These are phyloP conservation scores for Geotrichum siamense DNA, from an alignment of 1,139 yeast species.

Conservation along the genomic window DNA sequence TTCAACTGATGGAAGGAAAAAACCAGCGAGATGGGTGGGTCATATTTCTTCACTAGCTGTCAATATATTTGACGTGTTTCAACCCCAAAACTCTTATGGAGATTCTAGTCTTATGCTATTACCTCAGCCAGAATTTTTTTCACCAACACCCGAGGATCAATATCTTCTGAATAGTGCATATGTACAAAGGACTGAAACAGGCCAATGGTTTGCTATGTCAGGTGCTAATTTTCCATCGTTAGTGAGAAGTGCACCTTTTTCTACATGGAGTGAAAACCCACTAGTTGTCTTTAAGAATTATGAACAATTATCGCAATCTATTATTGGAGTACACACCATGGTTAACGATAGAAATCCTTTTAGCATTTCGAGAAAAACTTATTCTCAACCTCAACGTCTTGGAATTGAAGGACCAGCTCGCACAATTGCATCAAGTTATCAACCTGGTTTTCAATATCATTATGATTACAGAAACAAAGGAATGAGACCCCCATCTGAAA, in stretches of 20 bases:
- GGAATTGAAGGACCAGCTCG: conserved; percentile 19
- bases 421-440: conserved; percentile 1
- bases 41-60: conserved; percentile 58
- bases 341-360: not conserved
- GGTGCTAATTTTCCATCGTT: conserved; percentile 69
- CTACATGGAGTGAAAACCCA: conserved; percentile 29
- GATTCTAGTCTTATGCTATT: conserved; percentile 31
- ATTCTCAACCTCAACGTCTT: conserved; percentile 4
- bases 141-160: conserved; percentile 16
- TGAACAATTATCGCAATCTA: conserved; percentile 22
- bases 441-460: conserved; percentile 8
- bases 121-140: conserved; percentile 34
- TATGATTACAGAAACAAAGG: conserved; percentile 9
- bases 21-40: conserved; percentile 68
- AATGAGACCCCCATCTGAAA: conserved; percentile 12
- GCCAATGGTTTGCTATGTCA: conserved; percentile 87
- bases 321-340: conserved; percentile 35
- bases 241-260: conserved; percentile 66
- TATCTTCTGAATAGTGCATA: conserved; percentile 42
- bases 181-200: conserved; percentile 55
- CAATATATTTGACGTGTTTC: conserved; percentile 63
- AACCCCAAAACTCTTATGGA: conserved; percentile 19
- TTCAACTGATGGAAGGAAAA: conserved; percentile 58
- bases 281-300: conserved; percentile 7
- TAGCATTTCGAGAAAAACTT: not conserved